Conservation (phyloP, 345 rosid genomes). For the Moringa oleifera region DNA sequence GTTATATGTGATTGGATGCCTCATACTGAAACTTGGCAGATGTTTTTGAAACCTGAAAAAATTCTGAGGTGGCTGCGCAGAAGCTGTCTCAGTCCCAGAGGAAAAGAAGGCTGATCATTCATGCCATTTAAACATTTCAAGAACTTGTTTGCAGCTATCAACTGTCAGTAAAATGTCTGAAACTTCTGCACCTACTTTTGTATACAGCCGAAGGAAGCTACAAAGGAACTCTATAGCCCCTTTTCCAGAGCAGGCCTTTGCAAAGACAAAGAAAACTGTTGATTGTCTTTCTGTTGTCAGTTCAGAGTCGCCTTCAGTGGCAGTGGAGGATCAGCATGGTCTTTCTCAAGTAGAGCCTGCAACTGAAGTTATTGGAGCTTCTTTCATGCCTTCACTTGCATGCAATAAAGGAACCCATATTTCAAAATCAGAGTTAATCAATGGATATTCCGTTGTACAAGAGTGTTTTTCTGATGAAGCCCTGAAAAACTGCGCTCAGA, state of each 20-base stretch:
- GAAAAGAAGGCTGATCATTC: slow-evolving; percentile 29
- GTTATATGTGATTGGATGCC: slow-evolving; percentile 30
- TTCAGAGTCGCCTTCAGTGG: slow-evolving; percentile 34
- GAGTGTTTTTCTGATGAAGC: slow-evolving; percentile 30
- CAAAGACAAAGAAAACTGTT: slow-evolving; percentile 9
- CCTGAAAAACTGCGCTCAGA: slow-evolving; percentile 26
- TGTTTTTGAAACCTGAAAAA: slow-evolving; percentile 44
- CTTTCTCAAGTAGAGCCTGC: slow-evolving; percentile 18
- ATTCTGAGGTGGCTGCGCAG: slow-evolving; percentile 29
- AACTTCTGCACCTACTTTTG: slow-evolving; percentile 32
- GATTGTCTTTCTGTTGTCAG: slow-evolving; percentile 32
- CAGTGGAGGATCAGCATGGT: slow-evolving; percentile 26
- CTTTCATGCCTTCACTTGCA: slow-evolving; percentile 13
- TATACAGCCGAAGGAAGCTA: slow-evolving; percentile 57
- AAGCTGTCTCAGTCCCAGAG: slow-evolving; percentile 28
- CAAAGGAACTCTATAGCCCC: slow-evolving; percentile 17
- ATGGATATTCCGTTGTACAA: slow-evolving; percentile 19
- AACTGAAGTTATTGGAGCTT: slow-evolving; percentile 19
- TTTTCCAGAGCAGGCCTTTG: slow-evolving; percentile 7
- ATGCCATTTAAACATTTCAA: slow-evolving; percentile 25
- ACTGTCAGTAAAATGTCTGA: slow-evolving; percentile 35
- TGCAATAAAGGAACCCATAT: slow-evolving; percentile 17
- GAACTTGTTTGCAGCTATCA: slow-evolving; percentile 33
- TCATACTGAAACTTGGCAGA: slow-evolving; percentile 37
- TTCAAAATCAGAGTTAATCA: slow-evolving; percentile 19